Base-by-base conservation (phyloP, 371 early-diverging fungal genomes). In the Rhizopus sp. region DNA sequence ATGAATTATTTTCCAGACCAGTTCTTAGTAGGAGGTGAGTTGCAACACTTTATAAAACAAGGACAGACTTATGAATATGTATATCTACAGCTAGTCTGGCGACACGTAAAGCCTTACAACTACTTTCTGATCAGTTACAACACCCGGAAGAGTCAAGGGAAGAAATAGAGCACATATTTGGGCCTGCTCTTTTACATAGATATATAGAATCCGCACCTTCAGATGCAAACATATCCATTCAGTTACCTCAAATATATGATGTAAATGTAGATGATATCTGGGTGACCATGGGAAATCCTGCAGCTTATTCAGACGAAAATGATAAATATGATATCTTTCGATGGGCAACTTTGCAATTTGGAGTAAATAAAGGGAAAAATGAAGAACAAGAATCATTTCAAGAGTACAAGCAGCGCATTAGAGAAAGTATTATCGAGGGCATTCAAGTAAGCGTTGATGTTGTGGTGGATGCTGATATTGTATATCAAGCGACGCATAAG, bases 1-100 rank as follows among this genome's bases (percentile, higher is more conserved):
- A 52, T 61, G 12, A 68, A 68, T 23, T 82, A 84, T 57, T 84
- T 70, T 63, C 85, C 85, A 3, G 83, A 85, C 7, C 79, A 85
- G 57, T 85, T 85, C 53, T 62, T 85, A 16, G 72, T 79, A 44
- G 85, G 85, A 68, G 80, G 85, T 82, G 62, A 56, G 63, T 34
- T n/a, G 10, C 7, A 30, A n/a, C 15, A 49, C 13, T 37, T 37
- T 37, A 1, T 37, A 41, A 29, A 31, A 34, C 35, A 32, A 16
- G 31, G 15, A 34, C 4, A 37, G 37, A 9, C 7, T 30, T 15
- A 37, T 29, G 30, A 42, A 15, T 17, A 9, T 44, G 15, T 48
- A 31, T 38, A 7, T 17, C 30, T 55, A 29, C 60, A 80, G 81
- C 80, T 34, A 70, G 80, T 41, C 49, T 79, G 46, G 82, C 82